Base-by-base conservation (phyloP, 2,329 filamentous ascomycete species). In the Colletotrichum neosansevieriae region DNA sequence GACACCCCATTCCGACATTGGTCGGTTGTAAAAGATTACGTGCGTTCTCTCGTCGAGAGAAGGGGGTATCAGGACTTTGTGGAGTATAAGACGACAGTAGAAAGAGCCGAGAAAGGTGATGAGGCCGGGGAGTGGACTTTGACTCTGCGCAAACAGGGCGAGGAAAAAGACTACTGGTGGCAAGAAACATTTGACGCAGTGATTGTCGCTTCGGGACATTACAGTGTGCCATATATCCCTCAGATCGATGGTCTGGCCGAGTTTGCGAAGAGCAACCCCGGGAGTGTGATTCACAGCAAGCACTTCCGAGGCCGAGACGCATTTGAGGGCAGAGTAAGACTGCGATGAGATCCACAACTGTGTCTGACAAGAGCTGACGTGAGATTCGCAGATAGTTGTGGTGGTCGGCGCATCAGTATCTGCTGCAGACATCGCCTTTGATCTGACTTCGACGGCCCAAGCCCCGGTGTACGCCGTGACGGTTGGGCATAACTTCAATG, bases 361-460 rank as follows among this genome's bases (percentile, higher is more conserved):
- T 15, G 36, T 6, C 2, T 2, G 0, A 6, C 0, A 5, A 2
- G 5, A 3, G 29, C 44, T 63, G 0, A 49, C 21, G 32, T n/a
- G 9, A 9, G 36, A 19, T 47, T 36, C 63, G 1, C 42, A 89
- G 86, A 83, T 79, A 64, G 85, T 91, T 0, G 79, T 91, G 0
- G 83, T 89, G 0, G 86, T 92, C 1, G 89, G 89, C 2, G 89
- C 86, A 1, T 90, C 87, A 0, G 88, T 91, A 2, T 91, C 89
- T 0, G 89, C 86, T 0, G 85, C 87, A 21, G 89, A 92, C 71
- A 89, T 89, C 6, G 82, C 85, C 1, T 83, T 84, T 64, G 85
- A 87, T 56, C 78, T 89, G 1, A 76, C 84, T 7, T 78, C 79
- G 7, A 77, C 80, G 0, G 83, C 83, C 0, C 73, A 82, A 44